These are phyloP conservation scores for Irpex sp. DNA, from an alignment of 1,284 basidiomycete species.

Conservation along the genomic window DNA sequence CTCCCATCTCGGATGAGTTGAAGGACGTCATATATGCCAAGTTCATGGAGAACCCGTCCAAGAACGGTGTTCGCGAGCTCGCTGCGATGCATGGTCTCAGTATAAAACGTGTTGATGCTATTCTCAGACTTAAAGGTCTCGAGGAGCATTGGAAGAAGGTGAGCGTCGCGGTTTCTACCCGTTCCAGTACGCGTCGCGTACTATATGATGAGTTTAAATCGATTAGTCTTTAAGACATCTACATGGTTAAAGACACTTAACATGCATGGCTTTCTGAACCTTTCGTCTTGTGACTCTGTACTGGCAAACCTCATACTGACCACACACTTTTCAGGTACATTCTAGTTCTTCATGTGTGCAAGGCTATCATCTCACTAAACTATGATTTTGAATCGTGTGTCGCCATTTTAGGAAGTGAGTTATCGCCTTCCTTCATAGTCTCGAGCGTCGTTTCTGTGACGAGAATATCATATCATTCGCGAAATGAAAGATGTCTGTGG, in stretches of 20 bases:
- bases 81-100: constrained; percentile 60
- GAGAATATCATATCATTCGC: constrained; percentile 63
- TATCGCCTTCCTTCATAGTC: neutral
- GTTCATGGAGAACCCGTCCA: constrained; percentile 54
- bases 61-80: constrained; percentile 58
- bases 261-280: constrained; percentile 45
- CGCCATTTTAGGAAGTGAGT: constrained; percentile 29
- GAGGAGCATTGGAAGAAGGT: constrained; percentile 71
- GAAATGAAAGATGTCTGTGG: constrained; percentile 52
- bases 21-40: constrained; percentile 51
- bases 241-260: constrained; percentile 55
- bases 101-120: constrained; percentile 75
- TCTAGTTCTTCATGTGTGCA: neutral
- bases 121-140: constrained; percentile 74
- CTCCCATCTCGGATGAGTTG: constrained; percentile 64
- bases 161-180: constrained; percentile 30
- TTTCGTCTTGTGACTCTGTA: constrained; percentile 15
- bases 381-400: neutral
- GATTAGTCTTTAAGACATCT: constrained; percentile 86
- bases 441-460: constrained; percentile 30
- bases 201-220: constrained; percentile 61
- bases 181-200: constrained; percentile 11
- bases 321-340: constrained; percentile 18
- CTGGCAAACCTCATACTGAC: constrained; percentile 22
- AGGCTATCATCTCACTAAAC: neutral